A percentile compares a stretch with the other conserved stretches of the same genome.
Conservation (phyloP, 805 yeast species). For the Candida argentea region DNA sequence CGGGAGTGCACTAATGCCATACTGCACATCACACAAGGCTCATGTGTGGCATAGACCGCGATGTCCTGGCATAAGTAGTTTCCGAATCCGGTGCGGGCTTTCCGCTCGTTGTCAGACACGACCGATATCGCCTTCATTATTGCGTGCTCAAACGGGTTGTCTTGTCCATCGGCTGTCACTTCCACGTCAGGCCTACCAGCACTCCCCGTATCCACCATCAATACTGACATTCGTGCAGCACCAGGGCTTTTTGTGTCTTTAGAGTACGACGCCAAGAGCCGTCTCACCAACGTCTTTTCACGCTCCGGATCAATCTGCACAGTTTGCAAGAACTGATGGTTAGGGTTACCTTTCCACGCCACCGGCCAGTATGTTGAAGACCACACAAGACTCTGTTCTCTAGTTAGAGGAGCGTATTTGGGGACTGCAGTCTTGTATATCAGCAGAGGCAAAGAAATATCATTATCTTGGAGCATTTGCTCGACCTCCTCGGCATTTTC, state of each 20-base stretch:
- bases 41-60: slow-evolving; percentile 83
- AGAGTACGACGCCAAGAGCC: slow-evolving; percentile 3
- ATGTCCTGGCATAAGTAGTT: slow-evolving; percentile 65
- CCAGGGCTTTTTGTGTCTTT: not conserved
- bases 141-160: slow-evolving; percentile 60
- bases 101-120: slow-evolving; percentile 50
- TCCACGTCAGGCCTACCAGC: slow-evolving; percentile 21
- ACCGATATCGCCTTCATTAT: slow-evolving; percentile 59
- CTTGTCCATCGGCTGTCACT: slow-evolving; percentile 20
- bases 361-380: slow-evolving; percentile 71
- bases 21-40: slow-evolving; percentile 93
- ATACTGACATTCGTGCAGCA: slow-evolving; percentile 30
- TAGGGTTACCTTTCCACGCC: slow-evolving; percentile 89
- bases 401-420: slow-evolving; percentile 47
- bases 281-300: slow-evolving; percentile 21
- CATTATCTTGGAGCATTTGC: not conserved
- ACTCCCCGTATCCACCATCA: slow-evolving; percentile 51
- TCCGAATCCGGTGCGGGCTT: slow-evolving; percentile 13
- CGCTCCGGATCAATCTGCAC: slow-evolving; percentile 37
- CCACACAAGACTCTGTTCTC: slow-evolving; percentile 61
- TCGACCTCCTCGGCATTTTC: slow-evolving; percentile 12
- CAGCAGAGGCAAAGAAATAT: not conserved
- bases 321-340: slow-evolving; percentile 56
- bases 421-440: slow-evolving; percentile 1
- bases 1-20: slow-evolving; percentile 96